Evolutionary conservation across 2,329 filamentous ascomycete species (phyloP).

Genomic region (Rasamsonia emersonii): DNA sequence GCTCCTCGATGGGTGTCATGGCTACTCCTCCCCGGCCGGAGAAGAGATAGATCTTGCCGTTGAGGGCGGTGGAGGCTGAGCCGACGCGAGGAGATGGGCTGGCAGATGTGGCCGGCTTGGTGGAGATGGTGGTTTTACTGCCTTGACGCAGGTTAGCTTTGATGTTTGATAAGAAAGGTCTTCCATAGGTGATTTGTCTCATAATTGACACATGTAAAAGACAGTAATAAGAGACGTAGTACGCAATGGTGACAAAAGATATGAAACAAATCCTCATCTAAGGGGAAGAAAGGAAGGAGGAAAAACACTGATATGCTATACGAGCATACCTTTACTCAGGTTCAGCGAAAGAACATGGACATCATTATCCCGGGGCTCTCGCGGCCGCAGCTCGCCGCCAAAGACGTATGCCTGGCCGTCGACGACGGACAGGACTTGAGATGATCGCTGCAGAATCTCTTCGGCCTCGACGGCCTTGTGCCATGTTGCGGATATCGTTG

Average conservation of each 20-base stretch:
- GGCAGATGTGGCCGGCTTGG: slow-evolving; percentile 6
- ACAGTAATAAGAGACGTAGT: too few relatives aligned
- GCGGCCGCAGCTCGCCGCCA: slow-evolving; percentile 62
- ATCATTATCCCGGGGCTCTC: slow-evolving; percentile 62
- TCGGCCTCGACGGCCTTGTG: slow-evolving; percentile 15
- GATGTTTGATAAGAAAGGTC: too few relatives aligned
- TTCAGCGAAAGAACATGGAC: slow-evolving; percentile 56
- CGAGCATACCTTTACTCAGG: too few relatives aligned
- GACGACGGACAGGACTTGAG: slow-evolving; percentile 59
- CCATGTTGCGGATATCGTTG: too few relatives aligned
- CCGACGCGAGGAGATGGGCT: slow-evolving; percentile 63
- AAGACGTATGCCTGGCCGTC: slow-evolving; percentile 59
- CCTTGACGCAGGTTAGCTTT: too few relatives aligned
- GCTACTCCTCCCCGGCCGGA: slow-evolving; percentile 65
- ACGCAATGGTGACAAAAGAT: too few relatives aligned
- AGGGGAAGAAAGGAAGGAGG: neutral
- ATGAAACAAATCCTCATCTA: too few relatives aligned
- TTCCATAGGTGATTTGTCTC: too few relatives aligned
- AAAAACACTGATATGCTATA: neutral
- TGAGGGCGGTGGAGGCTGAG: slow-evolving; percentile 60
- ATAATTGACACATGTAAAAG: too few relatives aligned
- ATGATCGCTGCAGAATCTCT: slow-evolving; percentile 49
- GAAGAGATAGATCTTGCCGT: slow-evolving; percentile 67
- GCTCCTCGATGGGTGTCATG: slow-evolving; percentile 64
- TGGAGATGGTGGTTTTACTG: slow-evolving; percentile 8